Base-by-base conservation (phyloP, 331 rosid species). In the Ulmus americana region DNA sequence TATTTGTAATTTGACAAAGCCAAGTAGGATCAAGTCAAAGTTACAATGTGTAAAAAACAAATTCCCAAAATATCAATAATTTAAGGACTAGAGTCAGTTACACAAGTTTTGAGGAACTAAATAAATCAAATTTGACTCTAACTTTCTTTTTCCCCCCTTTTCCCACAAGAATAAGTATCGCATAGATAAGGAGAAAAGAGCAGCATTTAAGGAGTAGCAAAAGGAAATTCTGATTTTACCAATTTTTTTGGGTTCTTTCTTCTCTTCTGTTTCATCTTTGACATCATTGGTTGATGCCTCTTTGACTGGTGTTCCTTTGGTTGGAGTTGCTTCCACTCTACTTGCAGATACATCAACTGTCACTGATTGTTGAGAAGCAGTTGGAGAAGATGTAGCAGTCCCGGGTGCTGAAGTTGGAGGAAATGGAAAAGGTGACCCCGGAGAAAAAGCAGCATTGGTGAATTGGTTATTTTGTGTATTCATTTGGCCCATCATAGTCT, bases 401-500 rank as follows among this genome's bases (percentile, higher is more conserved):
- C 76, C 83, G 55, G 94, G 49, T 35, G 77, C 42, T 8, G 88
- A 9, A 65, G 94, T 77, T 68, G 78, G 51, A 0, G 96, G 77
- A 79, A 90, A 90, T 72, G 96, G 97, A 80, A 79, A 90, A 67
- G 98, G 80, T 13, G 91, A 77, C 16, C 91, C 95, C 41, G 88
- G 77, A 69, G 95, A 73, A 74, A 76, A 82, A 35, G 85, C 70
- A 76, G 90, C 64, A 71, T 72, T 85, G 56, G 66, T 75, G 72
- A 82, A 79, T 61, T 59, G 91, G 66, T 71, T 80, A 59, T 75
- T 81, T 79, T 84, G 99, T 64, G 97, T 6, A 84, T 82, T 82
- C 95, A 84, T 81, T 77, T 90, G 97, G 66, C 96, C 85, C 99
- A 90, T 87, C 86, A 94, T 22, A 55, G 88, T 87, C 86, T 94